Conservation (phyloP, 2,329 filamentous ascomycete genomes). For the Cryphonectria parasitica region DNA sequence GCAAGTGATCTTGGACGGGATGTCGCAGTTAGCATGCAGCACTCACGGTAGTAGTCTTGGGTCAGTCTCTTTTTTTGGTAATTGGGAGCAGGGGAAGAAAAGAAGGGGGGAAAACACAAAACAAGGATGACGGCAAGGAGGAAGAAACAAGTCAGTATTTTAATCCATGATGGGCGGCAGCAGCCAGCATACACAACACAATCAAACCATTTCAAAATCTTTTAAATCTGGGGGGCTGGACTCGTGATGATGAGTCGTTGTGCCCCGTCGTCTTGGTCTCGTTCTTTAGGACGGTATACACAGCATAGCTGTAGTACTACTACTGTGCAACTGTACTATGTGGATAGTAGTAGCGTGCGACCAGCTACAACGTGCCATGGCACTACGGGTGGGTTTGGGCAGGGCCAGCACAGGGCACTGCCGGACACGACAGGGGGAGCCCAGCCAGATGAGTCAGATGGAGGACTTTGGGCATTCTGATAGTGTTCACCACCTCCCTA, state of each 20-base stretch:
- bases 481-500: neutral
- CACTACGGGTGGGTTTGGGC: neutral
- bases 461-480: neutral
- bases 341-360: no score
- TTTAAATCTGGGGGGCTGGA: neutral
- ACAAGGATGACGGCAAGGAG: no score
- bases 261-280: no score
- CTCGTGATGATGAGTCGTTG: neutral
- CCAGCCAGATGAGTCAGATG: neutral
- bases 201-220: neutral
- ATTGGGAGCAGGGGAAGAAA: no score
- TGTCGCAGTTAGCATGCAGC: neutral
- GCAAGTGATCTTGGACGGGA: constrained; percentile 1
- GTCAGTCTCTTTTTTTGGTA: no score
- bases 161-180: no score
- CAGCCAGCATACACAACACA: neutral
- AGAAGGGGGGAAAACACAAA: no score
- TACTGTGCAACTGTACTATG: no score
- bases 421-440: neutral
- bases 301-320: no score
- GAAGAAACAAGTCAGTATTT: no score
- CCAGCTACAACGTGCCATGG: neutral
- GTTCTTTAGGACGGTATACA: no score
- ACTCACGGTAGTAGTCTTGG: neutral
- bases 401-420: neutral